These are phyloP conservation scores for Umbilicus rupestris DNA, from an alignment of 164 flowering plant species.

Conservation along the genomic window DNA sequence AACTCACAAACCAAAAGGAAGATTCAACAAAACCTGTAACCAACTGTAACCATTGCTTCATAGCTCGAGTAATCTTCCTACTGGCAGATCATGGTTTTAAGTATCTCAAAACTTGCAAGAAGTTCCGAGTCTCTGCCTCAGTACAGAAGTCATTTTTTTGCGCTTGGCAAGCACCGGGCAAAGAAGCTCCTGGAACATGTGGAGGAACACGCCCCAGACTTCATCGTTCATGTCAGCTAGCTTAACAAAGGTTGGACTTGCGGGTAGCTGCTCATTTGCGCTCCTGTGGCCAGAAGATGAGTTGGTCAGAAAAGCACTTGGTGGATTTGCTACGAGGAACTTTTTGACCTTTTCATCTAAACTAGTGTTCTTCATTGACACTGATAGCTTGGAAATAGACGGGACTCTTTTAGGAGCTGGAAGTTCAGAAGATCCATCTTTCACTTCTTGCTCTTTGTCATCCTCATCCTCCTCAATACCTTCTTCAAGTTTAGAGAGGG, in stretches of 20 bases:
- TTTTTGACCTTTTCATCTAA: slow-evolving; percentile 37
- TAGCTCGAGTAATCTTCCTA: slow-evolving; percentile 3
- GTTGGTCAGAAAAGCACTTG: slow-evolving; percentile 16
- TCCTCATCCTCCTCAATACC: slow-evolving; percentile 46
- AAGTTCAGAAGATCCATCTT: slow-evolving; percentile 8
- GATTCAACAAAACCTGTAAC: background rate
- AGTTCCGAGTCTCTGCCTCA: slow-evolving; percentile 71
- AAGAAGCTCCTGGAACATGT: slow-evolving; percentile 50
- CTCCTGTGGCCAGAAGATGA: slow-evolving; percentile 56
- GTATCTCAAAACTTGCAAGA: slow-evolving; percentile 70
- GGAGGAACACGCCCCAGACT: slow-evolving; percentile 43
- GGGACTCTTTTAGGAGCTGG: slow-evolving; percentile 14
- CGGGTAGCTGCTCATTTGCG: slow-evolving; percentile 61
- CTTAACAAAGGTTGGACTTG: slow-evolving; percentile 47
- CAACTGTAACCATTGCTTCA: background rate
- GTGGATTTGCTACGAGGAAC: slow-evolving; percentile 24
- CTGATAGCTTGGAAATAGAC: slow-evolving; percentile 48
- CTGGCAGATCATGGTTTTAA: slow-evolving; percentile 10
- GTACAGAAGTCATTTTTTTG: slow-evolving; percentile 31
- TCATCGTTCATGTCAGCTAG: slow-evolving; percentile 53
- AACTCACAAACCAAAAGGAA: background rate
- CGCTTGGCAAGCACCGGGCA: slow-evolving; percentile 40
- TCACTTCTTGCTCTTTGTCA: slow-evolving; percentile 30
- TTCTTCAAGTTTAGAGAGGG: slow-evolving; percentile 47
- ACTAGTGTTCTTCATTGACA: slow-evolving; percentile 45